These are phyloP conservation scores for Closterium sp. DNA, from an alignment of 139 green algal genomes.

Conservation along the genomic window DNA sequence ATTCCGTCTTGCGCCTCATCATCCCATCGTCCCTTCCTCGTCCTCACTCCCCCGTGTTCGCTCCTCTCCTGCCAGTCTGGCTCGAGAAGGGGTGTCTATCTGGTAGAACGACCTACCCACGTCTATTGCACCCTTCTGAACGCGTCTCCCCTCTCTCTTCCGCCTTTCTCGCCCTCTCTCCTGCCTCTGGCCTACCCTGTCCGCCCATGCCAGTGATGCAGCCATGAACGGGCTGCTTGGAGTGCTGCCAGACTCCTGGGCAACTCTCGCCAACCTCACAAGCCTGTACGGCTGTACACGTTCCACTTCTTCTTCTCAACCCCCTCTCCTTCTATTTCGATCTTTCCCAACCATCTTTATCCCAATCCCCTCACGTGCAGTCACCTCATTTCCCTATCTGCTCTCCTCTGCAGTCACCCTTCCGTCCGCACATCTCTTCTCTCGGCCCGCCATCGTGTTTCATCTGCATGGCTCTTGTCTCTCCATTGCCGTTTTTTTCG, in stretches of 20 bases:
- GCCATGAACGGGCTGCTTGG: neutral
- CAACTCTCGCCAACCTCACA: neutral
- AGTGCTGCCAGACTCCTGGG: neutral
- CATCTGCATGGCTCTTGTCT: neutral
- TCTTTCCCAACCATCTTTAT: neutral
- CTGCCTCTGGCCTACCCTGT: too few species aligned
- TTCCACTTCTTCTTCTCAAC: neutral
- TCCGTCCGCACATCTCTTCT: neutral
- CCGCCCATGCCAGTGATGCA: neutral
- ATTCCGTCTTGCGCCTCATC: too few species aligned
- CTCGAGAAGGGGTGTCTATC: too few species aligned
- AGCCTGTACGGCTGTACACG: neutral
- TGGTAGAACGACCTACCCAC: too few species aligned
- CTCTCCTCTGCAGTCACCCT: neutral
- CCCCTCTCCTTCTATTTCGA: neutral
- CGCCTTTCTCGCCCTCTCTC: too few species aligned
- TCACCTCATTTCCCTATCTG: neutral
- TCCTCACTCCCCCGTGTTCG: too few species aligned
- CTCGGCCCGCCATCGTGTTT: neutral
- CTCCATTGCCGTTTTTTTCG: too few species aligned
- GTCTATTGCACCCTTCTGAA: too few species aligned
- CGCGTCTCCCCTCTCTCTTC: too few species aligned
- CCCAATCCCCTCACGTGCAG: neutral
- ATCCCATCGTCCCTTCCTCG: too few species aligned
- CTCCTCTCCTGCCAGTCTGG: too few species aligned